Percentiles rank a stretch among this genome's conserved stretches.
These are phyloP conservation scores for Candida taoyuanica DNA, from an alignment of 805 yeast genomes.

Conservation along the genomic window DNA sequence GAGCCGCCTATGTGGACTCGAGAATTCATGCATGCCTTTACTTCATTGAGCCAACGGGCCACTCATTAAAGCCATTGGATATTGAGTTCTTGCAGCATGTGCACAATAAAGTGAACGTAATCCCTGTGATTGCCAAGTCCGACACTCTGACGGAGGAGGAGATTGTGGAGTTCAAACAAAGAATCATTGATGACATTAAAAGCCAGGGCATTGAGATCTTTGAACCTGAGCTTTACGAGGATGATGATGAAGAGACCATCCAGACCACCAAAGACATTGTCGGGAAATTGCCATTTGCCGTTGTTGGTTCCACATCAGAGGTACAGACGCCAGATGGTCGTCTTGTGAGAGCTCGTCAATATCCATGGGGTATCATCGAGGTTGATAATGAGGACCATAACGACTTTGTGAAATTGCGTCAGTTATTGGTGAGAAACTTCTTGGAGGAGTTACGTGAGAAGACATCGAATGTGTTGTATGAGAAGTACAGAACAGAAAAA, in stretches of 20 bases:
- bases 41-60: slow-evolving; percentile 97
- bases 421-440: slow-evolving; percentile 81
- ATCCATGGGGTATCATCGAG: slow-evolving; percentile 97
- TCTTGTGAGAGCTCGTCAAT: slow-evolving; percentile 81
- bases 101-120: slow-evolving; percentile 86
- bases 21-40: slow-evolving; percentile 91
- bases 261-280: slow-evolving; percentile 62
- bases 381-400: slow-evolving; percentile 92
- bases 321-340: slow-evolving; percentile 71
- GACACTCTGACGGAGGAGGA: slow-evolving; percentile 91
- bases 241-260: slow-evolving; percentile 81
- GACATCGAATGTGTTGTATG: slow-evolving; percentile 74
- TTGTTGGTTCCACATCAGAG: slow-evolving; percentile 81
- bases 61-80: slow-evolving; percentile 83
- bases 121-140: slow-evolving; percentile 92
- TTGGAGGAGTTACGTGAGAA: slow-evolving; percentile 91
- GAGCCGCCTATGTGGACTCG: slow-evolving; percentile 67
- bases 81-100: slow-evolving; percentile 82
- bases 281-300: slow-evolving; percentile 82
- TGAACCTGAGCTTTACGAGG: slow-evolving; percentile 70
- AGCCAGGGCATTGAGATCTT: slow-evolving; percentile 73
- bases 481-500: slow-evolving; percentile 83
- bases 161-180: slow-evolving; percentile 65
- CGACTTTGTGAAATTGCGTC: slow-evolving; percentile 86
- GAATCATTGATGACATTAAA: slow-evolving; percentile 72